Percentiles rank a stretch among this genome's conserved stretches.
phyloP scores from a whole-genome alignment of 768 basidiomycete species.

The Suillus decipiens region DNA sequence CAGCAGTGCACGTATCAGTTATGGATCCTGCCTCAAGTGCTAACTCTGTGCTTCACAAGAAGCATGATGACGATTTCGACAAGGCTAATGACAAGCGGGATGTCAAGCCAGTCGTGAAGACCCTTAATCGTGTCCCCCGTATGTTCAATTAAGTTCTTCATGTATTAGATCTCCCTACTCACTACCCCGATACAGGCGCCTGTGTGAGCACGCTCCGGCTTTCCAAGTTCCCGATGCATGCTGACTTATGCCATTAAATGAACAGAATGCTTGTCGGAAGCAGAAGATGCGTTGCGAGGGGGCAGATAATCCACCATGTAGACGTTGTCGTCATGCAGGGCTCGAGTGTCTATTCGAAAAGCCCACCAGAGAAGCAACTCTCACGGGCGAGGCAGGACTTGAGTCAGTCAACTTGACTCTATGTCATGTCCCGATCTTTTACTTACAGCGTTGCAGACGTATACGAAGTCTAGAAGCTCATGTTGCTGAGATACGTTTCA shows the following conservation, averaged over 20 bases:
- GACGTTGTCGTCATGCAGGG: slow-evolving; percentile 86
- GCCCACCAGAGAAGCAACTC: slow-evolving; percentile 81
- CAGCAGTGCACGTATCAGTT: slow-evolving; percentile 1
- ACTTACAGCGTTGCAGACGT: slow-evolving; percentile 54
- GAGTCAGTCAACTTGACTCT: slow-evolving; percentile 57
- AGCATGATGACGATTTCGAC: slow-evolving; percentile 47
- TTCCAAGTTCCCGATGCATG: slow-evolving; percentile 16
- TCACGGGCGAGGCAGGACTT: slow-evolving; percentile 86
- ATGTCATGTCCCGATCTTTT: slow-evolving; percentile 6
- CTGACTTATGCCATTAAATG: slow-evolving; percentile 20
- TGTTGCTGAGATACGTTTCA: slow-evolving; percentile 78
- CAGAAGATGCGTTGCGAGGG: slow-evolving; percentile 99
- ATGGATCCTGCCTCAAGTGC: slow-evolving; percentile 23
- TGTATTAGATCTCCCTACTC: slow-evolving; percentile 6
- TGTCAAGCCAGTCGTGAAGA: slow-evolving; percentile 71
- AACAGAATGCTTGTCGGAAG: slow-evolving; percentile 89
- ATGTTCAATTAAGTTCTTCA: slow-evolving; percentile 38
- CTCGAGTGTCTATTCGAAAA: slow-evolving; percentile 96
- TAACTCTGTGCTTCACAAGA: slow-evolving; percentile 51
- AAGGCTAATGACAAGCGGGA: slow-evolving; percentile 54
- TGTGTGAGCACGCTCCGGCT: slow-evolving; percentile 54
- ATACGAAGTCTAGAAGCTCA: slow-evolving; percentile 87
- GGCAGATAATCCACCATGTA: slow-evolving; percentile 96
- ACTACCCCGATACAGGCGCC: slow-evolving; percentile 52
- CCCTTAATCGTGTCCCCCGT: slow-evolving; percentile 88